Percentiles rank a stretch among this genome's conserved stretches.
phyloP scores from a whole-genome alignment of 2,329 filamentous ascomycete genomes.

The Exophiala sp. region DNA sequence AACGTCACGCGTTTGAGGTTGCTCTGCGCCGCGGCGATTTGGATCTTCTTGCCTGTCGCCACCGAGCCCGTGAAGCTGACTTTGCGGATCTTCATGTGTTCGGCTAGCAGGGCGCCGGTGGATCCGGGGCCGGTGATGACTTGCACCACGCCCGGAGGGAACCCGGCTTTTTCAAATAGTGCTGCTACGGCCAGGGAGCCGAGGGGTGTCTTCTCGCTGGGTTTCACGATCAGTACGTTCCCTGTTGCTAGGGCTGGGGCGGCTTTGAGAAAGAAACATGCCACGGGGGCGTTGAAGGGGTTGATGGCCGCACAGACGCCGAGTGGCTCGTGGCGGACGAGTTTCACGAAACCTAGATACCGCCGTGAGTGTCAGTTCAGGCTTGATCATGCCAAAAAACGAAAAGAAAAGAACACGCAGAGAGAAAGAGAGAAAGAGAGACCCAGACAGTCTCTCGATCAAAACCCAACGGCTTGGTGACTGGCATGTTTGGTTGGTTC shows the following conservation, averaged over 20 bases:
- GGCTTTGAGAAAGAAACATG: slow-evolving; percentile 38
- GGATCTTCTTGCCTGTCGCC: slow-evolving; percentile 55
- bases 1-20: slow-evolving; percentile 54
- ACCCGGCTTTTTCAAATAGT: slow-evolving; percentile 48
- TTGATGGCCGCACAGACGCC: slow-evolving; percentile 48
- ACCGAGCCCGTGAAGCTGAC: slow-evolving; percentile 59
- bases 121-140: slow-evolving; percentile 52
- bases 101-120: slow-evolving; percentile 53
- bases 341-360: slow-evolving; percentile 27
- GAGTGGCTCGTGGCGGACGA: slow-evolving; percentile 34
- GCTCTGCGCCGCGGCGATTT: slow-evolving; percentile 48
- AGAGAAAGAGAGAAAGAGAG: too few relatives aligned
- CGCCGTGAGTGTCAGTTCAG: slow-evolving; percentile 42
- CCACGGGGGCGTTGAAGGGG: slow-evolving; percentile 51
- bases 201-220: slow-evolving; percentile 50
- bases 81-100: slow-evolving; percentile 54
- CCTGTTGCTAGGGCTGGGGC: slow-evolving; percentile 46
- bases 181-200: slow-evolving; percentile 54
- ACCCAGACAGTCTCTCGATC: too few relatives aligned
- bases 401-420: too few relatives aligned
- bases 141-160: slow-evolving; percentile 58
- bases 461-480: too few relatives aligned
- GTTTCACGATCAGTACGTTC: slow-evolving; percentile 51
- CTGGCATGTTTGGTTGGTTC: too few relatives aligned
- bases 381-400: slow-evolving; percentile 36